Evolutionary conservation across 306 rosid species (phyloP), one percentile per base, ranked within the genome.

Genomic region (Hylodesmum podocarpum): DNA sequence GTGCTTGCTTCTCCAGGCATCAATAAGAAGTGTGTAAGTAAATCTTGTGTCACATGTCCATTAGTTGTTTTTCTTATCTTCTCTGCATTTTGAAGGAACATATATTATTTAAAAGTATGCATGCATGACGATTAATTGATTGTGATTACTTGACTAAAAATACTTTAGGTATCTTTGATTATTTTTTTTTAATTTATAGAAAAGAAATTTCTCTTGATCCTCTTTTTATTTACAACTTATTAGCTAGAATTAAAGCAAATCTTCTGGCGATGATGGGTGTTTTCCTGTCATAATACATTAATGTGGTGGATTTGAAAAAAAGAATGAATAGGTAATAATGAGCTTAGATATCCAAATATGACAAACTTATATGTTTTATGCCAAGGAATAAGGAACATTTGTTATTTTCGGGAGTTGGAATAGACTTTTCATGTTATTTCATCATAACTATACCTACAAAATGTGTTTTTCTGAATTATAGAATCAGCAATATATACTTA

Each of bases 21-120:
- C 13, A 7, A 34, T 29, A 76, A 39, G 36, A 53, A 13, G 44
- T 36, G 44, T 36, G 69, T 28, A 58, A 65, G 9, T 27, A 43
- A 70, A 82, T 82, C 82, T 70, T 70, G 46, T 74, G 65, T 55
- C 81, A 73, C 83, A 78, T 68, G 78, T 16, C 7, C 69, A 72
- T 71, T 70, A 4, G 29, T 70, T 78, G 83, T 28, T 78, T 57
- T 65, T 72, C 40, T 36, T 46, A 43, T 77, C 57, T 64, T 78
- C 37, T 64, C 82, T 3, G 65, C 57, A 47, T 34, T 57, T 70
- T 46, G 27, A 75, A 75, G 65, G 71, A 80, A 58, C 72, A 53
- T 75, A 5, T 10, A 1, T 59, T 55, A 75, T 40, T 66, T 64
- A n/a, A 1, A 37, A 71, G 68, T 22, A 29, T 39, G 19, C 68